Evolutionary conservation across 2,329 filamentous ascomycete genomes (phyloP), one percentile per base, ranked within the genome.

Genomic region (Pochonia chlamydosporia): DNA sequence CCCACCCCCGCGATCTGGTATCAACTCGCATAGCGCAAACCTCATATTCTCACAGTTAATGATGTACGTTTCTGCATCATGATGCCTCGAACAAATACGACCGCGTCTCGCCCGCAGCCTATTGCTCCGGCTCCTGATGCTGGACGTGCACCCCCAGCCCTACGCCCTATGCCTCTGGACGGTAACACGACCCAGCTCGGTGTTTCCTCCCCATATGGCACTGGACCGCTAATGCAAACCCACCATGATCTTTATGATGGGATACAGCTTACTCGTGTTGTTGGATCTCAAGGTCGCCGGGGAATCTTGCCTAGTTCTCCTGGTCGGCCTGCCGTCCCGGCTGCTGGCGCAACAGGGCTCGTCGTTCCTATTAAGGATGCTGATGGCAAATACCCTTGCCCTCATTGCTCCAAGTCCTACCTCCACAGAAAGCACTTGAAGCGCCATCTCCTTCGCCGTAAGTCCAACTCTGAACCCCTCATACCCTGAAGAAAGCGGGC

Each of bases 371-470:
- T 89, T 58, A 96, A 97, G 74, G 92, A 97, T 67, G 89, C 90
- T 8, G 92, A 97, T 65, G 93, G 93, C 63, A 97, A 97, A 74
- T 99, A 95, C 64, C 92, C 93, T 50, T 99, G 93, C 71, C 90
- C 90, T 60, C 91, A 97, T 67, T 99, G 93, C 73, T 96, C 89
- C 60, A 97, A 97, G 76, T 96, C 91, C 6, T 99, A 99, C 64
- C 77, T 97, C 49, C 93, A 97, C 66, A 87, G 92, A 40, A 97
- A 99, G 76, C 93, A 97, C 70, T 71, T 97, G 59, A 97, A 97
- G 79, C 87, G 93, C 61, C 93, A 97, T 77, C 79, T 97, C 50
- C 75, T 97, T 58, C 80, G 93, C 78, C 93, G 92, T 96, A 80
- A 90, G 91, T 87, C 52, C 43, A 49, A 26, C 37, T 21, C 25